Conservation (phyloP, 495 filamentous ascomycete genomes). For the Platismatia glauca region DNA sequence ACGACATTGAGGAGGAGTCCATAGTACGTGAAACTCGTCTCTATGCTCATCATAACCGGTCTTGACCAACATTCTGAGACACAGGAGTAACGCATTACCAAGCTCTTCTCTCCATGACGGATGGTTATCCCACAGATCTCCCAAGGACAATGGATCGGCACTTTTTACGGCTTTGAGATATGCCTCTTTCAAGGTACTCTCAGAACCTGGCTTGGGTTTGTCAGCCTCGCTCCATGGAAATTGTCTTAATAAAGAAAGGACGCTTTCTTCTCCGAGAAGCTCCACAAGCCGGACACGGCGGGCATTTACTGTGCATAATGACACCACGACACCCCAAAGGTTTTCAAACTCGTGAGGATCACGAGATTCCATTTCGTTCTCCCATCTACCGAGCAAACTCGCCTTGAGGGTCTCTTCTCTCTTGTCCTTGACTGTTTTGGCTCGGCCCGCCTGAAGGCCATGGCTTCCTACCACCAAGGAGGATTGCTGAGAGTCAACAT, state of each 20-base stretch:
- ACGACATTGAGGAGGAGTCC: background rate
- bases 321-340: background rate
- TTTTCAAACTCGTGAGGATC: background rate
- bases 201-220: too few species aligned
- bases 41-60: background rate
- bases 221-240: background rate
- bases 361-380: background rate
- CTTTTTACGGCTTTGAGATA: background rate
- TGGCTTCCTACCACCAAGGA: background rate
- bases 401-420: background rate
- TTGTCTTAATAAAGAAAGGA: background rate
- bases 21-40: background rate
- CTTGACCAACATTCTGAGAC: background rate
- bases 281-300: background rate
- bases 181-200: background rate
- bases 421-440: background rate
- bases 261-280: background rate
- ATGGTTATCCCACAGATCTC: background rate
- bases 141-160: background rate
- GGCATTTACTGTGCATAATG: background rate
- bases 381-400: background rate
- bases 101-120: background rate
- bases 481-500: background rate
- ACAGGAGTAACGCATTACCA: background rate
- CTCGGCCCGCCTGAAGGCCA: background rate